Base-by-base conservation (phyloP, 2,329 filamentous ascomycete genomes). In the Curvularia sp. region DNA sequence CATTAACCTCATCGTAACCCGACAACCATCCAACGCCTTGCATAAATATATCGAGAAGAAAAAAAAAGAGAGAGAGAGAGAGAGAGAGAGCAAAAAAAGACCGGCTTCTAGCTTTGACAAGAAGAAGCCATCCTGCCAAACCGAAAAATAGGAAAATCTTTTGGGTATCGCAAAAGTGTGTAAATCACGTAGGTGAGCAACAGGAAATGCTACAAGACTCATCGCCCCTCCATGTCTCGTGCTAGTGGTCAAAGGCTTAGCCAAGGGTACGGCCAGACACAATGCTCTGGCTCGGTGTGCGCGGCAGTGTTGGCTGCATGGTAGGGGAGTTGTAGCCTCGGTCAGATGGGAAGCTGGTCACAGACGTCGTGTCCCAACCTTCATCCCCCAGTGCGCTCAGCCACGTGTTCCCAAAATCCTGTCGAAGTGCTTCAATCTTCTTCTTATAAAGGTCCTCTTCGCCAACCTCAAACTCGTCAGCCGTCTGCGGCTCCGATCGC, bases 401-500 rank as follows among this genome's bases (percentile, higher is more conserved):
- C 84, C 96, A 99, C 36, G 88, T 90, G 68, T 88, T 92, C 30
- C 93, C 93, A 64, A 97, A 89, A 70, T 94, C 92, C 70, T 89
- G 89, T 60, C 93, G 89, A 53, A 97, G 80, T 3, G 90, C 88
- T 76, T 97, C 93, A 53, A 98, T 89, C 77, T 95, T 95, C 74
- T 91, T 91, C 56, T 90, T 87, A 77, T 97, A 98, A 7, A 91
- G 81, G 70, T 95, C 91, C 53, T 90, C 91, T 53, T 90, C 89
- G 57, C 86, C 86, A 42, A 86, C 80, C 59, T 87, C 87, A 85
- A 88, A 91, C 57, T 89, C 84, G 52, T 61, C 49, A 57, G 60
- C 48, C 59, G 60, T 59, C 13, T 66, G 64, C 42, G 59, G 27
- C 30, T 64, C 59, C 0, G 60, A 48, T 5, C 61, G 55, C 48